Evolutionary conservation across 345 rosid species (phyloP).

Genomic region (Ailanthus altissimus): DNA sequence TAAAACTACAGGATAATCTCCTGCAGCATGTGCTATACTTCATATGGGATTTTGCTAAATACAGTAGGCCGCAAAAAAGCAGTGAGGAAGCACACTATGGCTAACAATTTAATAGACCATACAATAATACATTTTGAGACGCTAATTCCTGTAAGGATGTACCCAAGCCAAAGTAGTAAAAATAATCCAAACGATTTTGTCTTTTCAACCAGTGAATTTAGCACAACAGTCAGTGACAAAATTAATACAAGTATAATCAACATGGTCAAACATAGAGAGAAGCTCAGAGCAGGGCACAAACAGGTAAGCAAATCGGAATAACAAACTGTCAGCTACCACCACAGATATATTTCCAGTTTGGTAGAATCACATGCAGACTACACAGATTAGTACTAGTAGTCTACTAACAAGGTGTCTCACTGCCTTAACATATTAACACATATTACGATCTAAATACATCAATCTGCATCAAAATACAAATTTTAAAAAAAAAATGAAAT

Average conservation of each 20-base stretch:
- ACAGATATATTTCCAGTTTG: neutral
- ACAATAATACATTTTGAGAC: neutral
- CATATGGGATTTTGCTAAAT: neutral
- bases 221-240: neutral
- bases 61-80: neutral
- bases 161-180: neutral
- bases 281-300: neutral
- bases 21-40: neutral
- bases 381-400: neutral
- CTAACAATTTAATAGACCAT: neutral
- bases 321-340: neutral
- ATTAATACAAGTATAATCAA: neutral
- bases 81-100: neutral
- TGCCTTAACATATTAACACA: constrained; percentile 3
- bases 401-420: neutral
- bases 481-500: neutral
- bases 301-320: neutral
- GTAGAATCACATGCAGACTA: neutral
- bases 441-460: neutral
- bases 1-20: neutral
- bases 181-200: neutral
- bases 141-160: neutral
- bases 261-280: neutral
- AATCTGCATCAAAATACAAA: neutral
- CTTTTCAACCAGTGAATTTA: neutral